phyloP scores from a whole-genome alignment of 345 rosid species.

The Salix suchowensis region DNA sequence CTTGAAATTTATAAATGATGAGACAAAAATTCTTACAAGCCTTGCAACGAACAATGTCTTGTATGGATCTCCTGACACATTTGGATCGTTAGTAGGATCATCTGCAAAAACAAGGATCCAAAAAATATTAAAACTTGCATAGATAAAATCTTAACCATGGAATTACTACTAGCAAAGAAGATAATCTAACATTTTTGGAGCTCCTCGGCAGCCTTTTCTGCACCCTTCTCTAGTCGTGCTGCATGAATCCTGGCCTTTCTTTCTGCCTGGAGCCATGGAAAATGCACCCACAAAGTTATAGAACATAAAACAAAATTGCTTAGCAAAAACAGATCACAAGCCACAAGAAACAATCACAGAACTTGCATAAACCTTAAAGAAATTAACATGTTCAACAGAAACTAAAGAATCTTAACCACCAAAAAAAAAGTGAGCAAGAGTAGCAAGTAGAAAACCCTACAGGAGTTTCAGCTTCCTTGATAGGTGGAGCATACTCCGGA shows the following conservation, averaged over 20 bases:
- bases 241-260: conserved; percentile 77
- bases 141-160: not conserved
- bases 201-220: conserved; percentile 79
- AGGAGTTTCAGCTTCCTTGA: conserved; percentile 69
- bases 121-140: conserved; percentile 1
- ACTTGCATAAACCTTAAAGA: not conserved
- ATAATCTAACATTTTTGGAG: conserved; percentile 52
- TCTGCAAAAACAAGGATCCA: conserved; percentile 38
- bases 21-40: conserved; percentile 52
- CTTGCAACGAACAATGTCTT: conserved; percentile 94
- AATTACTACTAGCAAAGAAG: conserved; percentile 13
- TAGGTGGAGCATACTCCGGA: conserved; percentile 85
- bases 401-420: not conserved
- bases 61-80: conserved; percentile 93
- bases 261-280: conserved; percentile 42
- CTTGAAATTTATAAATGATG: not conserved
- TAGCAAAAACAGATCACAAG: not conserved
- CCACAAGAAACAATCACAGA: not conserved
- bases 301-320: not conserved
- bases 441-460: conserved; percentile 37
- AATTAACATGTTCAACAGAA: not conserved
- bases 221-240: conserved; percentile 74
- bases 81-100: conserved; percentile 77
- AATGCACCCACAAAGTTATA: not conserved
- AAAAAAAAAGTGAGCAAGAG: not conserved